Percentiles rank a stretch among this genome's conserved stretches.
These are phyloP conservation scores for Leucaena leucocephala DNA, from an alignment of 306 rosid species.

Conservation along the genomic window DNA sequence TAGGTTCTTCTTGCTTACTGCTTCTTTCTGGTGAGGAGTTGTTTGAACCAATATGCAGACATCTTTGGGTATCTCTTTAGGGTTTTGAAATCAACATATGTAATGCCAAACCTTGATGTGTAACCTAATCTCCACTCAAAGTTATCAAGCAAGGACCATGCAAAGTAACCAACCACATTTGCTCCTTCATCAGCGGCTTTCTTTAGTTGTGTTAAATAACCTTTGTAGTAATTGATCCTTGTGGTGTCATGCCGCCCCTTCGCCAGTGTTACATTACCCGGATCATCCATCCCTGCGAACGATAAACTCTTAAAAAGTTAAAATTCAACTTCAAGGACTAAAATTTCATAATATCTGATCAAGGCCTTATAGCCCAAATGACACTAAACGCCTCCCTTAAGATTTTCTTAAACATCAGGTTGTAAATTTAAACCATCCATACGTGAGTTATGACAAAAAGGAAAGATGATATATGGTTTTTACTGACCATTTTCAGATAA, in stretches of 20 bases:
- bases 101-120: conserved; percentile 91
- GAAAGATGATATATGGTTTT: not conserved
- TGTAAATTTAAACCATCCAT: no score
- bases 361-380: no score
- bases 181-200: conserved; percentile 80
- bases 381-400: no score
- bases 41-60: conserved; percentile 93
- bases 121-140: conserved; percentile 93
- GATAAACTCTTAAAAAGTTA: not conserved
- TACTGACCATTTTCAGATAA: conserved; percentile 82
- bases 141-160: conserved; percentile 95
- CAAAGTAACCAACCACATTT: conserved; percentile 77
- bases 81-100: conserved; percentile 76
- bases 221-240: conserved; percentile 72
- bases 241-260: conserved; percentile 70
- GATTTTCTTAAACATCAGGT: no score
- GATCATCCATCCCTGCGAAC: conserved; percentile 81
- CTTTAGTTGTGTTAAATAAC: conserved; percentile 69
- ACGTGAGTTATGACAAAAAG: no score
- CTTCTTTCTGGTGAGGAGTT: conserved; percentile 56
- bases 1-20: conserved; percentile 25
- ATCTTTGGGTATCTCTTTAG: conserved; percentile 86
- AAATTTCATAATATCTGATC: no score
- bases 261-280: conserved; percentile 62
- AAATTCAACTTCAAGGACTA: no score